These are phyloP conservation scores for Pleomassaria siparia DNA, from an alignment of 2,329 filamentous ascomycete genomes.

Conservation along the genomic window DNA sequence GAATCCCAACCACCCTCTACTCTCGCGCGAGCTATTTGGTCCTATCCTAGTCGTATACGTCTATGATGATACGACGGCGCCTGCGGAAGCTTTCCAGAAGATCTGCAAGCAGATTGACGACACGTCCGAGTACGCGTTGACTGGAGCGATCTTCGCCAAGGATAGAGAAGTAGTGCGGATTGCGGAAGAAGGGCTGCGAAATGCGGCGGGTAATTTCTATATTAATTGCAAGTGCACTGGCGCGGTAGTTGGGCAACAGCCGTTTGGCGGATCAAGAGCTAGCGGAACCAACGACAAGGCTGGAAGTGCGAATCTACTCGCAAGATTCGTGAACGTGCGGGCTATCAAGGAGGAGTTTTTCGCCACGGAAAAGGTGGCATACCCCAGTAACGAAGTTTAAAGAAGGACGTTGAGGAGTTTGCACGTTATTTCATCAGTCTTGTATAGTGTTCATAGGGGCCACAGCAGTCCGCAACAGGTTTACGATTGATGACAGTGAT, in stretches of 20 bases:
- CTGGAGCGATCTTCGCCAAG: conserved; percentile 72
- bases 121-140: conserved; percentile 76
- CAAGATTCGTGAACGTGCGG: conserved; percentile 58
- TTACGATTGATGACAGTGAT: neutral
- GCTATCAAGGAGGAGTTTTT: conserved; percentile 60
- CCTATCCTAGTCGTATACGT: conserved; percentile 74
- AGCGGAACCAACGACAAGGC: conserved; percentile 62
- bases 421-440: neutral
- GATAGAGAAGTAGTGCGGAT: conserved; percentile 66
- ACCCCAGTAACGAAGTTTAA: conserved; percentile 55
- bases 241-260: conserved; percentile 53
- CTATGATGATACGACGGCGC: conserved; percentile 67
- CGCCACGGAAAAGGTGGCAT: conserved; percentile 50
- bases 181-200: conserved; percentile 70
- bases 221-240: conserved; percentile 76
- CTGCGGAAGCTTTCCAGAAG: conserved; percentile 57
- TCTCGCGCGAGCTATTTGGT: conserved; percentile 80
- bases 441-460: neutral
- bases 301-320: conserved; percentile 54
- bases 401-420: neutral
- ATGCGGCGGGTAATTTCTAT: conserved; percentile 82
- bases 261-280: conserved; percentile 57
- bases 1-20: conserved; percentile 72
- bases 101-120: conserved; percentile 67
- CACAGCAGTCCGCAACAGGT: neutral